Percentiles rank a stretch among this genome's conserved stretches.
Conservation (phyloP, 345 rosid species). For the Brassica juncea region DNA sequence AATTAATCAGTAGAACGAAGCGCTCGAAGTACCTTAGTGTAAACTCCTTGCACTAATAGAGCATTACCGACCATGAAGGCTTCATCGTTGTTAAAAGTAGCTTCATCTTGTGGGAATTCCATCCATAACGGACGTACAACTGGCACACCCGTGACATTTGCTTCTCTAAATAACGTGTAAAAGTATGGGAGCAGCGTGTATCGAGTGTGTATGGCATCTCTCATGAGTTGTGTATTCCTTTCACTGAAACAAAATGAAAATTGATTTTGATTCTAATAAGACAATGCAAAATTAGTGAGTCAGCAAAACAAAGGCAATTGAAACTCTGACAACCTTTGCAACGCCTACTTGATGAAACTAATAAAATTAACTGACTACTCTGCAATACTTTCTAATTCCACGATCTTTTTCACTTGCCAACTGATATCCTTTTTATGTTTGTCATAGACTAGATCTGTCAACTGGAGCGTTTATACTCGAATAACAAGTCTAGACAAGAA, state of each 20-base stretch:
- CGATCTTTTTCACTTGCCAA: neutral
- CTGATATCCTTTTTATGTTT: neutral
- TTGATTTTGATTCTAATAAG: neutral
- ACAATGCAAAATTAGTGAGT: neutral
- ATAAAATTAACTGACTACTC: neutral
- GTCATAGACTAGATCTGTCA: neutral
- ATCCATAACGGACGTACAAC: constrained; percentile 94
- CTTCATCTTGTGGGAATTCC: constrained; percentile 96
- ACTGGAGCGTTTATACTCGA: neutral
- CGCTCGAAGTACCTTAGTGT: constrained; percentile 58
- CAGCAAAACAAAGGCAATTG: constrained; percentile 4
- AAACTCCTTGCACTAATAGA: constrained; percentile 93
- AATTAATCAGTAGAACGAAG: constrained; percentile 19
- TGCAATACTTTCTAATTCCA: neutral
- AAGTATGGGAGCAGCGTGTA: constrained; percentile 88
- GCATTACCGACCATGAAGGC: constrained; percentile 96
- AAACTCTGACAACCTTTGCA: constrained; percentile 4
- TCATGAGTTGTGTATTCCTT: constrained; percentile 75
- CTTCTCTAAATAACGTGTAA: constrained; percentile 95
- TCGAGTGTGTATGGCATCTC: constrained; percentile 87
- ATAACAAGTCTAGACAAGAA: neutral
- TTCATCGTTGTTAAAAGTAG: constrained; percentile 81
- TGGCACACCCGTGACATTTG: constrained; percentile 84
- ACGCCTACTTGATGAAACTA: neutral
- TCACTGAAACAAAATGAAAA: constrained; percentile 55